Evolutionary conservation across 1,139 yeast species (phyloP), one percentile per base, ranked within the genome.

Genomic region (Nakaseomyces kungkrabaensis): DNA sequence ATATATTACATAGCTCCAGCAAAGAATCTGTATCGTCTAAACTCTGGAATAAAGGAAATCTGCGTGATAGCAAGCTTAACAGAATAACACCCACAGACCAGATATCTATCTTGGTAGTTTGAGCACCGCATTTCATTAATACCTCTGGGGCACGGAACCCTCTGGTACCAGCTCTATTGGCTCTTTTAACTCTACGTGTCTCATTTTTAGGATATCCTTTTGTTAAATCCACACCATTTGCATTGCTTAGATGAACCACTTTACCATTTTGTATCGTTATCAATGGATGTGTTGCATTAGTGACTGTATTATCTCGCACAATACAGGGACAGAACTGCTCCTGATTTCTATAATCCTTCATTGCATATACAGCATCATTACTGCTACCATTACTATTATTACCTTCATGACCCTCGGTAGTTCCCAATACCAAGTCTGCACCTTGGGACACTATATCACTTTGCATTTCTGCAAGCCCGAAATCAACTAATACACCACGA

Each of bases 101-200:
- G 13, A 88, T 78, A 66, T 89, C 97, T 41, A 89, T 79, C 63
- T 83, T 83, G 2, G 87, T 78, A 7, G 85, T 75, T 68, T 90
- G 97, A 52, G 85, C 82, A 1, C 87, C 79, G 67, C 97, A 89
- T 65, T 88, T 88, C 68, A 89, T 77, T 52, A 90, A 71, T 3
- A 89, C 97, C 65, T 89, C 97, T 0, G 97, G 97, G 0, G 97
- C 96, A 57, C 97, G 75, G 64, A 89, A 89, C 0, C 97, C 97
- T 59, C 98, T 77, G 0, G 99, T 94, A 2, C 99, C 99, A 0
- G 98, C 98, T 60, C 99, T 80, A 62, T 92, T 92, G 1, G 97
- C 97, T 52, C 98, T 75, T 61, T 96, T 77, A 1, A 95, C 89
- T 1, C 95, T 88, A 54, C 97, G 72, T 52, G 80, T 79, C 66